Conservation (phyloP, 1,139 yeast species). For the Trichomonascaceae sp. region DNA sequence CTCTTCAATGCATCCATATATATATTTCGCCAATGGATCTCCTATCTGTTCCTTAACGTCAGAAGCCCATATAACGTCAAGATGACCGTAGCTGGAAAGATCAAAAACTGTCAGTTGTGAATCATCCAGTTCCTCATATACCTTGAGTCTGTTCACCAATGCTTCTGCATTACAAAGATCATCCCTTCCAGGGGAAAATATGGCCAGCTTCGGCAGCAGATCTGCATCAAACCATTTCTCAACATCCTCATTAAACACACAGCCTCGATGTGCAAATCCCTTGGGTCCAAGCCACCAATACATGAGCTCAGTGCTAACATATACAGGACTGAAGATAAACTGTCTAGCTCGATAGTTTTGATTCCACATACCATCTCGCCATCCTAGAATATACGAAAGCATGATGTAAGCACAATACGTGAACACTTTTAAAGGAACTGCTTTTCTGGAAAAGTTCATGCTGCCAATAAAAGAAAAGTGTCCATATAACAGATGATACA, state of each 20-base stretch:
- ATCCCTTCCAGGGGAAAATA: conserved; percentile 61
- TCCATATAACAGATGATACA: conserved; percentile 47
- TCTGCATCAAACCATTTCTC: conserved; percentile 51
- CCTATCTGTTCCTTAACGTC: conserved; percentile 57
- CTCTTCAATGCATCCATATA: conserved; percentile 23
- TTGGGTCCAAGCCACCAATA: conserved; percentile 72
- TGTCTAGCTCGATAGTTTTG: conserved; percentile 58
- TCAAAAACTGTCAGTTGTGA: conserved; percentile 25
- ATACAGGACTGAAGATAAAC: conserved; percentile 81
- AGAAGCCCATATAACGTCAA: conserved; percentile 86
- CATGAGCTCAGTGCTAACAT: conserved; percentile 74
- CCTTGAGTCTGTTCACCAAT: conserved; percentile 45
- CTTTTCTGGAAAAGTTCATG: conserved; percentile 27
- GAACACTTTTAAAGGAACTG: conserved; percentile 45
- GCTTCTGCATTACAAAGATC: conserved; percentile 59
- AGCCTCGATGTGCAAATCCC: conserved; percentile 49
- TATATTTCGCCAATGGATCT: conserved; percentile 34
- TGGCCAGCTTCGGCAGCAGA: conserved; percentile 47
- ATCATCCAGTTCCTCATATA: conserved; percentile 41
- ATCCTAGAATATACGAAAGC: conserved; percentile 78
- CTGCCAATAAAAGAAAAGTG: conserved; percentile 31
- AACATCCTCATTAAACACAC: conserved; percentile 44
- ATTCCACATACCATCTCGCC: conserved; percentile 82
- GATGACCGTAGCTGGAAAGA: conserved; percentile 60
- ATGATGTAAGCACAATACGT: conserved; percentile 64